Evolutionary conservation across 352 stramenopile genomes (phyloP).

Genomic region (Pythium diclinum): DNA sequence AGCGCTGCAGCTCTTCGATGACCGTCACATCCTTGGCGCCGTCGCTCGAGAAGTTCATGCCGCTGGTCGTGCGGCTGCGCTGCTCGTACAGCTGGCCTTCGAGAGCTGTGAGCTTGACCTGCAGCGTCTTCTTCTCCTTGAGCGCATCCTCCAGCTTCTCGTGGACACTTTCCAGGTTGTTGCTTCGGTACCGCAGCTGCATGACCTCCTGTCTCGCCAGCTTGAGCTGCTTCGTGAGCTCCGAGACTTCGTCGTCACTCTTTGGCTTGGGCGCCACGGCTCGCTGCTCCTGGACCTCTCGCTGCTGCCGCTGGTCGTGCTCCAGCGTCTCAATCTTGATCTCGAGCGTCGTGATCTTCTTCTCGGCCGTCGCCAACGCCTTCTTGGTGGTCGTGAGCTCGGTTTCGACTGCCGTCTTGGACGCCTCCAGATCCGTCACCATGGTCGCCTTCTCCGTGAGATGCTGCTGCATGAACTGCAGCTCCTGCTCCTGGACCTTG

Average conservation of each 20-base stretch:
- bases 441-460: constrained; percentile 24
- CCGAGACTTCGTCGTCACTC: constrained; percentile 41
- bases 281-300: constrained; percentile 19
- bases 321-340: constrained; percentile 38
- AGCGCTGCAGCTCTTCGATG: constrained; percentile 49
- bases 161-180: constrained; percentile 67
- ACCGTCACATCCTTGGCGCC: constrained; percentile 35
- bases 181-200: constrained; percentile 80
- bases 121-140: constrained; percentile 74
- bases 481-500: constrained; percentile 31
- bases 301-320: constrained; percentile 22
- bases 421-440: constrained; percentile 13
- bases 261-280: constrained; percentile 30
- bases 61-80: constrained; percentile 58
- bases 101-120: constrained; percentile 76
- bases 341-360: constrained; percentile 37
- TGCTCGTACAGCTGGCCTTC: constrained; percentile 79
- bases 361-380: constrained; percentile 33
- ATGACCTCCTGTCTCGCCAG: constrained; percentile 77
- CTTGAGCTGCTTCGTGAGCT: constrained; percentile 76
- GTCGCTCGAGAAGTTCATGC: constrained; percentile 39
- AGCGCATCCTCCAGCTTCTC: constrained; percentile 66
- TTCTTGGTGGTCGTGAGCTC: constrained; percentile 28
- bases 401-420: constrained; percentile 25
- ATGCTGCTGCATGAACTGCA: constrained; percentile 27